Conservation (phyloP, 306 rosid genomes). For the Cucumis hystrix region DNA sequence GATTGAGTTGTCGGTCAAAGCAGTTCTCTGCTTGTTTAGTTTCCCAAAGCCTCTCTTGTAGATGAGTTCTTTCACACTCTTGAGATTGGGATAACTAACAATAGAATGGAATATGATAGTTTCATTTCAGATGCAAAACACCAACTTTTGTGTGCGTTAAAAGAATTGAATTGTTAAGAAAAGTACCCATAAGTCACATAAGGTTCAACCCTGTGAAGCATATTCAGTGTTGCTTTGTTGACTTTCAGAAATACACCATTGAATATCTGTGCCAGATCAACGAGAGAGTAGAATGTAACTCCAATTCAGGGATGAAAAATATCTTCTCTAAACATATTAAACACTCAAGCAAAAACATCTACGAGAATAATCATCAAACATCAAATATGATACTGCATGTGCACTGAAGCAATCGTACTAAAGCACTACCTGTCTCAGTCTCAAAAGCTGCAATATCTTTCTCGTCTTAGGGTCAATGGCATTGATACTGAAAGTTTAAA, state of each 20-base stretch:
- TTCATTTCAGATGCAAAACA: not conserved
- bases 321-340: not conserved
- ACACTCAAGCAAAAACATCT: not conserved
- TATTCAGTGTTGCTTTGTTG: slow-evolving; percentile 78
- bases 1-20: slow-evolving; percentile 34
- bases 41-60: slow-evolving; percentile 53
- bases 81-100: slow-evolving; percentile 56
- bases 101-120: not conserved
- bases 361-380: not conserved
- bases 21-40: slow-evolving; percentile 27
- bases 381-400: not conserved
- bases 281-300: not conserved
- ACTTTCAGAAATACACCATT: slow-evolving; percentile 87
- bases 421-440: slow-evolving; percentile 63
- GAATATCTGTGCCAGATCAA: slow-evolving; percentile 40
- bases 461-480: slow-evolving; percentile 81
- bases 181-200: slow-evolving; percentile 75
- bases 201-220: slow-evolving; percentile 89
- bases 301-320: not conserved
- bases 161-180: not conserved
- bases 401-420: not conserved
- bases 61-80: slow-evolving; percentile 59
- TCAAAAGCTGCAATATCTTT: slow-evolving; percentile 69
- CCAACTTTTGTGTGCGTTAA: not conserved
- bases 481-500: slow-evolving; percentile 50